Base-by-base conservation (phyloP, 116 monocot genomes). In the Phalaenopsis hybrid region DNA sequence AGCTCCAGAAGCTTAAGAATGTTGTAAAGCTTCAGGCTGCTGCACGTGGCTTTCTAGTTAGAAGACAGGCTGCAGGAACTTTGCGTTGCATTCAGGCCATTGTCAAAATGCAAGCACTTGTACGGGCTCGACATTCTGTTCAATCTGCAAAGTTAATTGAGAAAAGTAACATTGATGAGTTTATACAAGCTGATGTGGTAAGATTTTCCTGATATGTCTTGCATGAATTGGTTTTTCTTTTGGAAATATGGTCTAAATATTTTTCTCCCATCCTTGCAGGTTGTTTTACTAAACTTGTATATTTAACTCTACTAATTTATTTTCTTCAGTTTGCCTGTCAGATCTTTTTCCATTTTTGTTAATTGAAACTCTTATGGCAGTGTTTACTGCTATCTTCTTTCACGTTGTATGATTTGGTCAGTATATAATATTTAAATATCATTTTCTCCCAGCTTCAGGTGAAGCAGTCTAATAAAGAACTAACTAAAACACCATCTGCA, bases 81-180 rank as follows among this genome's bases (percentile, higher is more conserved):
- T 88, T 97, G 63, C 88, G 91, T 23, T 97, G 97, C 79, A 45
- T 90, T 11, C 91, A 88, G 69, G 92, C 92, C 49, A 93, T 97
- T 79, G 68, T 93, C 67, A 94, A 91, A 87, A 80, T 93, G 84
- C 97, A 97, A 85, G 84, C 82, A 77, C 83, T 94, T 48, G 89
- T 94, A 13, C 87, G 97, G 63, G 85, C 90, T 84, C 88, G 81
- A 33, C 88, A 77, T 77, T 58, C 80, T 61, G 80, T 17, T n/a
- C 84, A 65, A 33, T 75, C 43, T 63, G 61, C 52, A 72, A 73
- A 77, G 28, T 61, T 79, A 59, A 37, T 81, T 50, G 69, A 37
- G 33, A 28, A 46, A 59, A 63, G 72, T 25, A 34, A 73, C 41
- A 46, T 73, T 23, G 59, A 73, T 18, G 21, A 37, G 25, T 18